A percentile compares a stretch with the other conserved stretches of the same genome.
Conservation (phyloP, 2,329 filamentous ascomycete genomes). For the Tothia fuscella region DNA sequence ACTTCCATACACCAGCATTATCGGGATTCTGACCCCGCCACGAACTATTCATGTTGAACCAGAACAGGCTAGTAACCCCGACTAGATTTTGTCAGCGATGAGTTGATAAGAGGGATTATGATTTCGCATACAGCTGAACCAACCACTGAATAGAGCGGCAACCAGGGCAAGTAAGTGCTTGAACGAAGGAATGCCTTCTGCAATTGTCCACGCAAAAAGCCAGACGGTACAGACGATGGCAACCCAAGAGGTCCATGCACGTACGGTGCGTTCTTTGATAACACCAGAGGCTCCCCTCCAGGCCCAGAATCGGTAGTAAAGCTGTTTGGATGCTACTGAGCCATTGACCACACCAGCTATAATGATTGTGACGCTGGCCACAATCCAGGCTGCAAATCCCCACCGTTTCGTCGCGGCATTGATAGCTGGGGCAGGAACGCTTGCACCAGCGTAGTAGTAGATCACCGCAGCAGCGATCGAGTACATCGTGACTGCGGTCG, state of each 20-base stretch:
- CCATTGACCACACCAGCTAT: slow-evolving; percentile 61
- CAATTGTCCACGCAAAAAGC: slow-evolving; percentile 54
- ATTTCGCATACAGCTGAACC: slow-evolving; percentile 47
- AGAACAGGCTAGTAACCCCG: slow-evolving; percentile 11
- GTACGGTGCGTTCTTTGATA: background rate
- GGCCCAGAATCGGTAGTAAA: slow-evolving; percentile 52
- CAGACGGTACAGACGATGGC: slow-evolving; percentile 44
- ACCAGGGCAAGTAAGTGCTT: slow-evolving; percentile 50
- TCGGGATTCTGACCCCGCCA: background rate
- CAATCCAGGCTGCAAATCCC: slow-evolving; percentile 53
- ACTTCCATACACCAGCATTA: background rate
- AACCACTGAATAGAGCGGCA: slow-evolving; percentile 39
- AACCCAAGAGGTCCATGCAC: slow-evolving; percentile 36
- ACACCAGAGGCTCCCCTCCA: slow-evolving; percentile 39
- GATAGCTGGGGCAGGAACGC: slow-evolving; percentile 54
- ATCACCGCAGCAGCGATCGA: slow-evolving; percentile 54
- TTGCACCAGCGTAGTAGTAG: slow-evolving; percentile 52
- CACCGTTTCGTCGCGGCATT: slow-evolving; percentile 46
- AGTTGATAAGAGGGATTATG: background rate
- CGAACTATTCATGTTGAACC: slow-evolving; percentile 9
- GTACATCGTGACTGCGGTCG: slow-evolving; percentile 49
- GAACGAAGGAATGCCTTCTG: slow-evolving; percentile 59
- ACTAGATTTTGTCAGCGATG: slow-evolving; percentile 2
- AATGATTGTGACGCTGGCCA: slow-evolving; percentile 59
- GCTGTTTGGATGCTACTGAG: slow-evolving; percentile 53